Evolutionary conservation across 306 rosid genomes (phyloP), one percentile per base, ranked within the genome.

Genomic region (Rosa persica): DNA sequence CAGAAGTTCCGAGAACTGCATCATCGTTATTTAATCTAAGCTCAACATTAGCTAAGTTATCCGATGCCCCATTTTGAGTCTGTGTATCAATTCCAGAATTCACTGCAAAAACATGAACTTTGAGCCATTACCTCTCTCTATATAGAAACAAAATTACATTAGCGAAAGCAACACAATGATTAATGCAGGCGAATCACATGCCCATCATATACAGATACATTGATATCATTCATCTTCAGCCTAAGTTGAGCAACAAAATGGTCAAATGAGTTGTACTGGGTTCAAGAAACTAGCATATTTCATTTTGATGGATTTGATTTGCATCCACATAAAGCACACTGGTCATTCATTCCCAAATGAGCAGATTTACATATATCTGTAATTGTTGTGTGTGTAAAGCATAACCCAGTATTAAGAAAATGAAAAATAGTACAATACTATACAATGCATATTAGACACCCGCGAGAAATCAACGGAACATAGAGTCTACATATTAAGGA

Each of bases 91-190:
- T 44, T 54, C 68, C 75, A 73, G 82, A 57, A 77, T 69, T 78
- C 82, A 82, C 85, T 82, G 76, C 78, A 40, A 61, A 71, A 17
- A 19, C 62, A 72, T 72, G 3, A 72, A 49, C 44, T 48, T 48
- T 72, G 61, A 72, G 46, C 17, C 75, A 25, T 44, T 70, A 46
- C 20, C 36, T 68, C 61, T 55, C 61, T n/a, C 12, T 0, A 39
- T 40, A 30, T 5, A 67, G 16, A 40, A 38, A 38, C 1, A 10
- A 20, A n/a, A 67, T 40, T 10, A 39, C 17, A 70, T 70, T 70
- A 46, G 2, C 43, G 27, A 47, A 46, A 71, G 44, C 44, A 30
- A 71, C 44, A 34, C n/a, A n/a, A n/a, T n/a, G n/a, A n/a, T n/a
- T 17, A 47, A 71, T 16, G 48, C 60, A 30, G 36, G 61, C 17